A percentile compares a stretch with the other conserved stretches of the same genome.
Evolutionary conservation across 2,329 filamentous ascomycete genomes (phyloP).

Genomic region (Diplodia scrobiculata): DNA sequence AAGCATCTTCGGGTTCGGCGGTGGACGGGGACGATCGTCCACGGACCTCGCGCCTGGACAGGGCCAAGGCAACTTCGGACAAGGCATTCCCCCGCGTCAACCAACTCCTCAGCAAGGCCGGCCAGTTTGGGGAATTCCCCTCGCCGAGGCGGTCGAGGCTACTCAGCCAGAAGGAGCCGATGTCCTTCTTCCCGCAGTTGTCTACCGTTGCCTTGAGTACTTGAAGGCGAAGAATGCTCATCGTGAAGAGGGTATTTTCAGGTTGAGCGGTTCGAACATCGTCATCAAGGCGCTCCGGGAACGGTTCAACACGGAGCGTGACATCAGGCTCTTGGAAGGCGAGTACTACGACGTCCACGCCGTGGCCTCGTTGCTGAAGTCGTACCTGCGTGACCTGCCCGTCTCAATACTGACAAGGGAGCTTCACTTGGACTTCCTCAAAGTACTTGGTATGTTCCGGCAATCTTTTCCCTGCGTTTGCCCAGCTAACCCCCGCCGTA

Average conservation of each 20-base stretch:
- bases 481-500: slow-evolving; percentile 38
- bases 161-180: slow-evolving; percentile 72
- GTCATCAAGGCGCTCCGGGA: slow-evolving; percentile 89
- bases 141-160: slow-evolving; percentile 82
- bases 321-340: slow-evolving; percentile 83
- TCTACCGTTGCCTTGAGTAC: slow-evolving; percentile 94
- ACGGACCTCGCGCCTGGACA: slow-evolving; percentile 59
- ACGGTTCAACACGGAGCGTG: slow-evolving; percentile 89
- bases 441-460: slow-evolving; percentile 63
- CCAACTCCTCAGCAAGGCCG: slow-evolving; percentile 33
- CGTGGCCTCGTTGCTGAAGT: slow-evolving; percentile 88
- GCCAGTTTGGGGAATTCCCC: slow-evolving; percentile 73
- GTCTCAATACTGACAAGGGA: slow-evolving; percentile 89
- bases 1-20: slow-evolving; percentile 62
- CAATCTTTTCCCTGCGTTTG: not conserved
- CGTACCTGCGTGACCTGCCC: slow-evolving; percentile 90
- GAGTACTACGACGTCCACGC: slow-evolving; percentile 95
- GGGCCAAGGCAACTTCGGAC: not conserved
- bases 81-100: slow-evolving; percentile 8
- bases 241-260: slow-evolving; percentile 91
- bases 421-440: slow-evolving; percentile 83
- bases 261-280: slow-evolving; percentile 92
- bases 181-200: slow-evolving; percentile 82
- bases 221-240: slow-evolving; percentile 79
- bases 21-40: slow-evolving; percentile 63